phyloP scores from a whole-genome alignment of 1,139 yeast genomes.

The Yamadazyma pseudoaaseri region DNA sequence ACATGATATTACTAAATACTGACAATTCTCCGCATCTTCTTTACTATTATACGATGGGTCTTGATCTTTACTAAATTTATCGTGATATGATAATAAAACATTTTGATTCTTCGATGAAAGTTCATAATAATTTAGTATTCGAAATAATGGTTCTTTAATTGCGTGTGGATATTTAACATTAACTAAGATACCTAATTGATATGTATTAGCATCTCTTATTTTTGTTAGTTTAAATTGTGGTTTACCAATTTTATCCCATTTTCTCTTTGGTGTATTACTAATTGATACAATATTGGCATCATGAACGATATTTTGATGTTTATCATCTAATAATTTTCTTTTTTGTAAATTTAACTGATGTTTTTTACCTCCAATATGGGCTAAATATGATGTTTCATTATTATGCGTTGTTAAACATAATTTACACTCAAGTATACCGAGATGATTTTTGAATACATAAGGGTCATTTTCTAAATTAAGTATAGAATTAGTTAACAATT shows the following conservation, averaged over 20 bases:
- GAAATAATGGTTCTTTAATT: slow-evolving; percentile 54
- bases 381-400: slow-evolving; percentile 71
- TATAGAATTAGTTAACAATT: slow-evolving; percentile 58
- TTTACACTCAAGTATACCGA: slow-evolving; percentile 74
- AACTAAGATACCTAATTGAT: slow-evolving; percentile 60
- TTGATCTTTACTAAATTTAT: slow-evolving; percentile 21
- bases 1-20: slow-evolving; percentile 72
- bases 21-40: slow-evolving; percentile 28
- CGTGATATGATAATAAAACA: slow-evolving; percentile 23
- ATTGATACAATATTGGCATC: slow-evolving; percentile 23
- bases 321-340: slow-evolving; percentile 49
- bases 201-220: slow-evolving; percentile 57
- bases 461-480: slow-evolving; percentile 74
- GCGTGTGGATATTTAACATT: slow-evolving; percentile 57
- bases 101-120: slow-evolving; percentile 47
- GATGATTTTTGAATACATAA: slow-evolving; percentile 69
- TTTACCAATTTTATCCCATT: slow-evolving; percentile 63
- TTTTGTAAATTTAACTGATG: slow-evolving; percentile 69
- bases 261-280: slow-evolving; percentile 41
- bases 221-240: slow-evolving; percentile 71
- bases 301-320: slow-evolving; percentile 14
- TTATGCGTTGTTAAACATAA: slow-evolving; percentile 75
- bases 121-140: slow-evolving; percentile 76
- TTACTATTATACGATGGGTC: slow-evolving; percentile 18
- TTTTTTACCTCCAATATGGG: slow-evolving; percentile 78